Base-by-base conservation (phyloP, 352 stramenopile species). In the Peronospora farinosa region DNA sequence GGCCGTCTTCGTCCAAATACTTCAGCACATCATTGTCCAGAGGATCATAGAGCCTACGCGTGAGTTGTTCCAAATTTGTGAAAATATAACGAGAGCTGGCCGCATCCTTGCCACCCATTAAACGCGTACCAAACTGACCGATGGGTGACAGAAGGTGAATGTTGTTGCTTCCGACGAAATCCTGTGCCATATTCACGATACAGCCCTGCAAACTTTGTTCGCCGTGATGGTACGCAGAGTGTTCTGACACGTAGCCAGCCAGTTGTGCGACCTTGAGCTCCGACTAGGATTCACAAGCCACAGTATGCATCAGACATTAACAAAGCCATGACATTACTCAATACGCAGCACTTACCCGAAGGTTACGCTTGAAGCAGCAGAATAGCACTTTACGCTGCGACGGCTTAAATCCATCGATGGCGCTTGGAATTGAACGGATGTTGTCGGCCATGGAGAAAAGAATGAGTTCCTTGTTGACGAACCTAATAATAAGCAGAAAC, bases 81-180 rank as follows among this genome's bases (percentile, higher is more conserved):
- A 96, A 97, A 60, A 97, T 95, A 47, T 97, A 97, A 92, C 92
- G 85, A 77, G 89, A 60, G 25, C 80, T 95, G 31, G 92, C 88
- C 0, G 88, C 71, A 75, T 99, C 97, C 63, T 98, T 98, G 40
- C 97, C 97, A 38, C 97, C 96, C 60, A 96, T 88, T 16, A 98
- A 69, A 38, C 97, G 80, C 30, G 95, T 98, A 72, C 96, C 96
- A 49, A 99, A 99, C 66, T 99, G 96, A 52, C 96, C 96, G 35
- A 88, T 94, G 3, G 96, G 96, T 3, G 84, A 90, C 12, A 99
- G 68, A 8, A 98, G 74, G 50, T 97, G 94, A 8, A 98, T 78
- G 67, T 99, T 99, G 70, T 99, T 99, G 48, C 94, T 98, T 17
- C 96, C 96, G 21, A 98, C 92, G 69, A 97, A 99, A 66, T 98